Evolutionary conservation across 306 rosid species (phyloP), one percentile per base, ranked within the genome.

Genomic region (Casuarina cunninghamiana): DNA sequence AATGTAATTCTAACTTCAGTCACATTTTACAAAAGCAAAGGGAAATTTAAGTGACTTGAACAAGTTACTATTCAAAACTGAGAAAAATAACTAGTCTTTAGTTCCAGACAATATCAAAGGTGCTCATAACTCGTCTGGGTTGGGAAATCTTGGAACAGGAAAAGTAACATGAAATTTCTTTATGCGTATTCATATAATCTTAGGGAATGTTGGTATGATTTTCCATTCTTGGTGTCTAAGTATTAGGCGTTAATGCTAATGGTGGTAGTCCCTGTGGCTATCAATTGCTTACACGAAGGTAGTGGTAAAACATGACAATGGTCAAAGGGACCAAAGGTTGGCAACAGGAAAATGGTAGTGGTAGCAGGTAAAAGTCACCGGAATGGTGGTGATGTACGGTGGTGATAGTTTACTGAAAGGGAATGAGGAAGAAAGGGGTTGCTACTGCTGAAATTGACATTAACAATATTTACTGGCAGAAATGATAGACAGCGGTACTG

Each of bases 341-440:
- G 17, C 11, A 38, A 17, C 32, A 66, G 68, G 68, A 61, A 61
- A 61, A 32, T 66, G 48, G 11, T 16, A 2, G 17, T 65, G 32
- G 70, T 8, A 17, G 71, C 8, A 6, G 11, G 39, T 48, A 65
- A n/a, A 16, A 1, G 43, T 66, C 49, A 66, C 21, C 17, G 13
- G 32, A 66, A 66, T 16, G 6, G 48, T 39, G 46, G 48, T 3
- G 0, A 35, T 35, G 71, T 65, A n/a, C 7, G 71, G 49, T 41
- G 48, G 49, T 41, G 48, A 66, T 39, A 12, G 21, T 17, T 44
- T 38, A 41, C 32, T 0, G 71, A 39, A 38, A 39, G 71, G 49
- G 39, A 60, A 60, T 60, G 67, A 32, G 67, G 67, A 32, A 63
- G 68, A 13, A 62, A 62, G 71, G 71, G 17, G 26, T 26, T 65